phyloP scores from a whole-genome alignment of 2,329 filamentous ascomycete species.

The Gnomoniopsis sp. region DNA sequence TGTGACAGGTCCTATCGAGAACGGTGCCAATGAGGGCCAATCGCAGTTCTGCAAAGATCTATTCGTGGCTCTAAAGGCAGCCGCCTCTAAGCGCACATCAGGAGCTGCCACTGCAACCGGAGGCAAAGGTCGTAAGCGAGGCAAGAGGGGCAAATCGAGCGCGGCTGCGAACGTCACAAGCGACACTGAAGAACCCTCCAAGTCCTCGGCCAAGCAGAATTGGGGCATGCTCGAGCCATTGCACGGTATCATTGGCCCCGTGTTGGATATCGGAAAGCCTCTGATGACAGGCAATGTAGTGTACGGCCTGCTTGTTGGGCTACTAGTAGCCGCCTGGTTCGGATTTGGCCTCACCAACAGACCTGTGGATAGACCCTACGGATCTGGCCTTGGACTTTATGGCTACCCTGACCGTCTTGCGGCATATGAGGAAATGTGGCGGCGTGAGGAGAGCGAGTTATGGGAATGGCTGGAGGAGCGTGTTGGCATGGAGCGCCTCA shows the following conservation, averaged over 20 bases:
- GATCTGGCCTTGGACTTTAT: conserved; percentile 37
- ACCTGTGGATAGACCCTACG: conserved; percentile 33
- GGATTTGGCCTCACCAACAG: conserved; percentile 51
- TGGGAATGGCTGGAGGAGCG: conserved; percentile 94
- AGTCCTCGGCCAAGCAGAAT: conserved; percentile 41
- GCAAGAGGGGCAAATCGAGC: conserved; percentile 47
- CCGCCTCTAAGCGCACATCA: conserved; percentile 62
- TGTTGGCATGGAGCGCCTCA: conserved; percentile 65
- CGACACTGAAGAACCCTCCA: conserved; percentile 36
- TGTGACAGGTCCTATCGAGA: conserved; percentile 83
- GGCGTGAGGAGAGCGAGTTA: conserved; percentile 78
- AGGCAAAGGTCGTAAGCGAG: conserved; percentile 61
- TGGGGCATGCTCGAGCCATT: conserved; percentile 86
- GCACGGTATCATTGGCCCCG: conserved; percentile 64
- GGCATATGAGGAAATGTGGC: conserved; percentile 93
- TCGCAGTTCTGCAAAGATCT: conserved; percentile 77
- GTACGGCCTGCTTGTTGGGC: conserved; percentile 68
- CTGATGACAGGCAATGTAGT: conserved; percentile 75
- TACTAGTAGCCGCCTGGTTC: conserved; percentile 74
- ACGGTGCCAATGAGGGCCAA: conserved; percentile 90
- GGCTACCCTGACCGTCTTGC: conserved; percentile 64
- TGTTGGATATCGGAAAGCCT: conserved; percentile 66
- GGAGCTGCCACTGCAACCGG: conserved; percentile 42
- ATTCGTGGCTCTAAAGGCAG: conserved; percentile 68
- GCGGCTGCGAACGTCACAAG: conserved; percentile 41